Base-by-base conservation (phyloP, 73 alveolate genomes). In the Paramecium pentaurelia region DNA sequence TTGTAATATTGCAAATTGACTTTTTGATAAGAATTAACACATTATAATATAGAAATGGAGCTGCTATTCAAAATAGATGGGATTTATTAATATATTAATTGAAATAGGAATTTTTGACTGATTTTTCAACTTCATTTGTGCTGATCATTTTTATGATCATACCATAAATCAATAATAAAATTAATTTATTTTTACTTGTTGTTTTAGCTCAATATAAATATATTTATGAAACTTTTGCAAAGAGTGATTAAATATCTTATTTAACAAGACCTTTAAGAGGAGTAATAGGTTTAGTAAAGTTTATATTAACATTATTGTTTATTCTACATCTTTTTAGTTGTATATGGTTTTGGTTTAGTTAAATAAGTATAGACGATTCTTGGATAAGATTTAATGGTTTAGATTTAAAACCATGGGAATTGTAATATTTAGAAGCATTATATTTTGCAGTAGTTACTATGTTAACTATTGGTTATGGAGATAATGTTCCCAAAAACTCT, bases 391-490 rank as follows among this genome's bases (percentile, higher is more conserved):
- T 30, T 32, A 77, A 77, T 30, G 37, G 71, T 37, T 44, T 77
- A 77, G 70, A 40, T 30, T 12, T 30, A 25, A 30, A 37, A 77
- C 1, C 71, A 22, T 77, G 90, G 90, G 75, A 44, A 7, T 27
- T 77, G 36, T 71, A 77, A 44, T 77, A 77, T 42, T 77, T 77
- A n/a, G 90, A 77, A 77, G 20, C 90, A n/a, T 44, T 77, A 9
- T 77, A 77, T 34, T 77, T 77, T 47, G 90, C 90, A 8, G 71
- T 77, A 8, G 90, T 77, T 42, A 77, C 90, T 2, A 77, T 77
- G 90, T 34, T 77, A 22, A 77, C 90, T n/a, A 77, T 77, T 25
- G 90, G 90, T 6, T 77, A 77, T 77, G 90, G 90, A 2, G 90
- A 77, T 42, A 77, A 77, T 47, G 90, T 77, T 77, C 90, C 90